Base-by-base conservation (phyloP, 441 rosid genomes). In the Kokia cookei region DNA sequence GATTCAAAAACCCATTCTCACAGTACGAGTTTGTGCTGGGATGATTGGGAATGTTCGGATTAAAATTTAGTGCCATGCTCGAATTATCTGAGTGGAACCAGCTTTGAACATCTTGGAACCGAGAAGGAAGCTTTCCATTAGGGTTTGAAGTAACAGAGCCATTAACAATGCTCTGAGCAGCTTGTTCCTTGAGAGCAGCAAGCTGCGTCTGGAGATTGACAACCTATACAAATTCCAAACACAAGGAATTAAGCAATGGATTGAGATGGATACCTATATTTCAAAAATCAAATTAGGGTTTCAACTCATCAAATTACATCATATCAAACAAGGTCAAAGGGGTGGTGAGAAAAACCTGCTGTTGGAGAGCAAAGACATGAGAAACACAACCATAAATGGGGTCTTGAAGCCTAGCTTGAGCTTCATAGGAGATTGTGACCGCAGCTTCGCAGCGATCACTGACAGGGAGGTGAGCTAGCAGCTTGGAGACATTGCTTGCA, bases 361-460 rank as follows among this genome's bases (percentile, higher is more conserved):
- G 97, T 70, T 93, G 98, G 71, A 95, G 93, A 74, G 99, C 93
- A 73, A 95, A 93, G 81, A 95, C 93, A 69, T 95, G 99, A 3
- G 98, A 90, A 77, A 94, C 96, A 61, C 98, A 94, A 50, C 98
- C 98, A 75, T 94, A 90, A 26, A 92, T 86, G 66, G 99, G 99
- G 81, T 95, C 99, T 71, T 87, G 98, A 73, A 95, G 93, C 81
- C 99, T 86, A 59, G 99, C 96, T 76, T 90, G 97, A 83, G 99
- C 98, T 82, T 95, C 98, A 77, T 93, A 95, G 7, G 97, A 88
- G 86, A 93, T 93, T 17, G 99, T 95, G 71, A 93, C 85, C 0
- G 97, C 97, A 1, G 99, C 98, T 79, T 93, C 97, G 22, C 92
- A 84, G 2, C 98, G 89, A 37, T 95, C 91, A 22, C 63, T 75